Base-by-base conservation (phyloP, 176 grass and related monocot genomes). In the Cymbopogon citratus region DNA sequence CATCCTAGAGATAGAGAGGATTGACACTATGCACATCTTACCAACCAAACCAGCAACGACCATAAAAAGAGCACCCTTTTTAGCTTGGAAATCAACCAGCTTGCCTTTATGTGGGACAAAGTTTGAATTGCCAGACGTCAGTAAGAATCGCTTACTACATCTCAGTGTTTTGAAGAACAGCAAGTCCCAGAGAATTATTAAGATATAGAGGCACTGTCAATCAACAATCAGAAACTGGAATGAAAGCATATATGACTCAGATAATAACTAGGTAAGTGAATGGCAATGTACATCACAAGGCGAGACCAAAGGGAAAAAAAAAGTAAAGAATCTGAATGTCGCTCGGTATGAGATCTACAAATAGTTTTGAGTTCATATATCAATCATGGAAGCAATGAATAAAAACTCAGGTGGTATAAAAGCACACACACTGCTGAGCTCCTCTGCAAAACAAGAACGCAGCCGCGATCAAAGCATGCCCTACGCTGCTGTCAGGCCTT, bases 301-400 rank as follows among this genome's bases (percentile, higher is more conserved):
- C 6, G 52, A 39, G 4, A 11, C 7, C 44, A 49, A 9, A 71
- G 12, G 36, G 1, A 57, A 3, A 1, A 14, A 35, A 25, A 40
- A 23, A 5, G 64, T n/a, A n/a, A 80, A 76, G 24, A 70, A 62
- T 33, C 80, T 80, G 48, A n/a, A 81, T 76, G 41, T 64, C 49
- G 68, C 60, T 60, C 26, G 12, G 80, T 84, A 46, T 76, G 46
- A 63, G 67, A 76, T 81, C 76, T 85, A 92, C 83, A 83, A 86
- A 83, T 63, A 68, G 60, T 75, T 75, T 43, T 51, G 87, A 92
- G 84, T 83, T 92, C 90, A 89, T 86, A 80, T 81, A 89, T 83
- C 84, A 81, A 87, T 67, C 59, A 92, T 84, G 78, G 87, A 69
- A 84, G 72, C 28, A 84, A 87, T 74, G 80, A 87, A 84, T 78